Evolutionary conservation across 306 rosid species (phyloP).

Genomic region (Nissolia schottii): DNA sequence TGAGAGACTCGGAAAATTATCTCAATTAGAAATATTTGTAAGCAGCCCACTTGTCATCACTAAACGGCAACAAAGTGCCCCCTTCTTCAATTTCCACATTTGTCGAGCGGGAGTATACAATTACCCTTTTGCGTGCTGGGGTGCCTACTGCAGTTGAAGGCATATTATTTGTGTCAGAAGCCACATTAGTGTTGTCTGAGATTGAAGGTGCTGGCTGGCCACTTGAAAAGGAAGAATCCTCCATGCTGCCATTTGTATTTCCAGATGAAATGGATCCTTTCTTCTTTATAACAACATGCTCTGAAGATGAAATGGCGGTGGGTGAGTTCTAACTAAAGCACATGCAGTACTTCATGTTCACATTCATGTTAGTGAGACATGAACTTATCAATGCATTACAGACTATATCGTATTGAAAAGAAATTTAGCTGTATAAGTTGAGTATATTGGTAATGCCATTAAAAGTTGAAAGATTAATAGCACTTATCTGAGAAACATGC

Average conservation of each 20-base stretch:
- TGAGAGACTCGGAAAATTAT: neutral
- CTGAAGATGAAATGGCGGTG: constrained; percentile 14
- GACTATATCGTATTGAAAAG: neutral
- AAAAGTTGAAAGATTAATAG: neutral
- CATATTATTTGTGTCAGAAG: neutral
- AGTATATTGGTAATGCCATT: neutral
- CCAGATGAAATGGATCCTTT: constrained; percentile 14
- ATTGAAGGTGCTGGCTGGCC: neutral
- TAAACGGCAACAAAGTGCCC: constrained; percentile 29
- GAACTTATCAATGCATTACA: neutral
- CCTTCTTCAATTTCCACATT: constrained; percentile 30
- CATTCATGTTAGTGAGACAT: neutral
- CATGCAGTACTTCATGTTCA: neutral
- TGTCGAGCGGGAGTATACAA: constrained; percentile 34
- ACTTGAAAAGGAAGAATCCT: neutral
- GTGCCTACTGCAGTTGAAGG: constrained; percentile 16
- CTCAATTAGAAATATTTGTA: constrained; percentile 24
- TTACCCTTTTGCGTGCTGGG: constrained; percentile 1
- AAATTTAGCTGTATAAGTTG: neutral
- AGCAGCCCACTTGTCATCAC: constrained; percentile 57
- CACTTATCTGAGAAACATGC: neutral
- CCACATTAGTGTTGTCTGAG: constrained; percentile 11
- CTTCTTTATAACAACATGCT: constrained; percentile 19
- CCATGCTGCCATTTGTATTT: neutral
- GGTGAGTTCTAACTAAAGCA: neutral